These are phyloP conservation scores for Penicillium silybi DNA, from an alignment of 495 filamentous ascomycete genomes.

Conservation along the genomic window DNA sequence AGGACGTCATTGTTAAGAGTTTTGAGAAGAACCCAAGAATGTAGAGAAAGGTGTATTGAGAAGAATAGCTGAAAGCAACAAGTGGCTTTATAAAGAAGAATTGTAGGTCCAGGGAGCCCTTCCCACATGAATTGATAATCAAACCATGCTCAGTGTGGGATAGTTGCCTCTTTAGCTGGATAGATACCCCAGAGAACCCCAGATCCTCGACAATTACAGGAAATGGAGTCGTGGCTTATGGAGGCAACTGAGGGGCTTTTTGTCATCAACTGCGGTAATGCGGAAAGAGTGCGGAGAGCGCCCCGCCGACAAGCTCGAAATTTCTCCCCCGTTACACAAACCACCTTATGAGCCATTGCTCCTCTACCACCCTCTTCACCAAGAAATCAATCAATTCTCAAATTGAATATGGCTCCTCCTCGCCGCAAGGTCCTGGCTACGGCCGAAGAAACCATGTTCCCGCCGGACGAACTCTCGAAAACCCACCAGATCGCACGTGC, in stretches of 20 bases:
- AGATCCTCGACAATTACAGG: no score
- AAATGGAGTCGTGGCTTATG: not conserved
- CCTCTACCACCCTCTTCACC: not conserved
- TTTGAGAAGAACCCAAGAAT: not conserved
- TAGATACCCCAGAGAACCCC: not conserved
- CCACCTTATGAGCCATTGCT: not conserved
- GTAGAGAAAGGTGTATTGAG: not conserved
- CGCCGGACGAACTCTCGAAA: slow-evolving; percentile 60
- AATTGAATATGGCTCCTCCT: slow-evolving; percentile 60
- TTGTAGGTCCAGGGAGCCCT: not conserved
- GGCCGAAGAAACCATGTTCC: slow-evolving; percentile 68
- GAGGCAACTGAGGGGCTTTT: not conserved
- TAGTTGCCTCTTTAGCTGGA: slow-evolving; percentile 1
- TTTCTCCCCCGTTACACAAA: slow-evolving; percentile 8
- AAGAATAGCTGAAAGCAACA: no score
- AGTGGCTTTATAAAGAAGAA: not conserved
- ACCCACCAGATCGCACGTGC: slow-evolving; percentile 70
- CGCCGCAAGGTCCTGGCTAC: slow-evolving; percentile 71
- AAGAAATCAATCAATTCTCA: not conserved
- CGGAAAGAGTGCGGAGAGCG: slow-evolving; percentile 6
- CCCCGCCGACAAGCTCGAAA: slow-evolving; percentile 26
- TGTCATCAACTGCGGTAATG: not conserved
- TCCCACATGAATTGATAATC: not conserved
- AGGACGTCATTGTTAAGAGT: slow-evolving; percentile 23
- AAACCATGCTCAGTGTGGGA: not conserved